phyloP scores from a whole-genome alignment of 2,329 filamentous ascomycete genomes.

The Beauveria sp. region DNA sequence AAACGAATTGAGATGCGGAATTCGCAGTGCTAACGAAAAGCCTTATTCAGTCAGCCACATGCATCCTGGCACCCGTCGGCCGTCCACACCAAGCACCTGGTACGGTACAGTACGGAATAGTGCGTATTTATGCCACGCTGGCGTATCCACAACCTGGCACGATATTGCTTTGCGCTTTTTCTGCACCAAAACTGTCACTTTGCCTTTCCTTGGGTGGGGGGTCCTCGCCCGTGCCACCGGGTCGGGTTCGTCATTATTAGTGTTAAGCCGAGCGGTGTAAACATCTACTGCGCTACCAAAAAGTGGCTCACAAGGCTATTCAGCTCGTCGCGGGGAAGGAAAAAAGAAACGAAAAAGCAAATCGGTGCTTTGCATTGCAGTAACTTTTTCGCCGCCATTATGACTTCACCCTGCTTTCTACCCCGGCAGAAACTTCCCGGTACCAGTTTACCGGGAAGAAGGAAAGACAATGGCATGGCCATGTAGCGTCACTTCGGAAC shows the following conservation, averaged over 20 bases:
- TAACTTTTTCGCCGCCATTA: background rate
- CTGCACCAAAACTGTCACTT: background rate
- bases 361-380: slow-evolving; percentile 7
- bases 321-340: background rate
- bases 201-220: background rate
- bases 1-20: too few relatives aligned
- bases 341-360: background rate
- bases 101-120: background rate
- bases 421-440: background rate
- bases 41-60: too few relatives aligned
- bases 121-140: slow-evolving; percentile 3
- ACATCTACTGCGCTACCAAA: background rate
- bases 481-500: background rate
- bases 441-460: background rate
- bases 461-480: background rate
- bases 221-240: background rate
- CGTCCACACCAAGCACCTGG: background rate
- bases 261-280: background rate
- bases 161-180: background rate
- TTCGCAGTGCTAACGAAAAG: too few relatives aligned
- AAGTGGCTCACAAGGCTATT: background rate
- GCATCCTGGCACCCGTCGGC: too few relatives aligned
- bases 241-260: background rate
- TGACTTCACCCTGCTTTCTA: background rate
- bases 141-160: slow-evolving; percentile 2